Percentiles rank a stretch among this genome's conserved stretches.
phyloP scores from a whole-genome alignment of 345 rosid species.

The Populus euphratica region DNA sequence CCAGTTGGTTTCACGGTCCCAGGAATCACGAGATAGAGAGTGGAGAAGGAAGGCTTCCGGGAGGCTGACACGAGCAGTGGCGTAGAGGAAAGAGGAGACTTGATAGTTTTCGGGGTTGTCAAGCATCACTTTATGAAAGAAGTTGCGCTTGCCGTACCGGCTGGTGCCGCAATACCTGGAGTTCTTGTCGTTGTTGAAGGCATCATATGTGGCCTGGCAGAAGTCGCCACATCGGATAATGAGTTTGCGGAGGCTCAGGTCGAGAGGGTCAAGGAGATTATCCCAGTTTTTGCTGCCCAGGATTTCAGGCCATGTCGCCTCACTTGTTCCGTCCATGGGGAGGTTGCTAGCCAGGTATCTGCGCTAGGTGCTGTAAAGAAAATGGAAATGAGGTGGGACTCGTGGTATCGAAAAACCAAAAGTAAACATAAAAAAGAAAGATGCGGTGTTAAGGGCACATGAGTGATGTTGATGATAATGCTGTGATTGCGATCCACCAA shows the following conservation, averaged over 20 bases:
- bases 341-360: too few species aligned
- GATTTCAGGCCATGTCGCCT: conserved; percentile 55
- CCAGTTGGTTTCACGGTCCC: conserved; percentile 99
- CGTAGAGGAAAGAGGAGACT: conserved; percentile 63
- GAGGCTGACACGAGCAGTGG: conserved; percentile 59
- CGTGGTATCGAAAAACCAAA: too few species aligned
- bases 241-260: conserved; percentile 62
- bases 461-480: too few species aligned
- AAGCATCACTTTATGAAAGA: conserved; percentile 70
- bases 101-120: conserved; percentile 48
- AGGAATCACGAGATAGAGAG: conserved; percentile 63
- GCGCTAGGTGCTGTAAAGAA: too few species aligned
- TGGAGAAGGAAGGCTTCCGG: conserved; percentile 63
- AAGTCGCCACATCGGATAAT: conserved; percentile 87
- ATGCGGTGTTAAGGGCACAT: too few species aligned
- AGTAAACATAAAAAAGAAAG: too few species aligned
- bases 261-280: conserved; percentile 61
- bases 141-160: conserved; percentile 63
- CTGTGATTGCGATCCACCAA: too few species aligned
- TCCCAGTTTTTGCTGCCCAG: conserved; percentile 68
- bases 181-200: conserved; percentile 78
- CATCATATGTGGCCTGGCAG: conserved; percentile 86
- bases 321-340: too few species aligned
- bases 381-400: too few species aligned
- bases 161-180: conserved; percentile 84